These are phyloP conservation scores for Roridomyces roridus DNA, from an alignment of 768 basidiomycete genomes.

Conservation along the genomic window DNA sequence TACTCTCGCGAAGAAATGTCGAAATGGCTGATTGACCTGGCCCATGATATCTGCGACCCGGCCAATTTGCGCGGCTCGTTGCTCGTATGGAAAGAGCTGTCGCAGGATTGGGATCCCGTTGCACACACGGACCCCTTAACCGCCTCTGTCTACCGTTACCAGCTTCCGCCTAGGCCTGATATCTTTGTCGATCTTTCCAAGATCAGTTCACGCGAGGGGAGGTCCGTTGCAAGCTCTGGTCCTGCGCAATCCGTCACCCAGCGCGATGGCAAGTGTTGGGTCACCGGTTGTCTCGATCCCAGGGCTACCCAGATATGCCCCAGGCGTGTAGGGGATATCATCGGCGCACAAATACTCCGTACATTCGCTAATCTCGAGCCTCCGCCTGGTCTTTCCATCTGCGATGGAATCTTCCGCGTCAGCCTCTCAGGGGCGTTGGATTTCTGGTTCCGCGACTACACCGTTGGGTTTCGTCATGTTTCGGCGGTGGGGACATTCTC, in stretches of 20 bases:
- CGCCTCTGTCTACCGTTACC: background rate
- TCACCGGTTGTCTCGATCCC: background rate
- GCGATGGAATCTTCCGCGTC: background rate
- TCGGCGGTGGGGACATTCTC: background rate
- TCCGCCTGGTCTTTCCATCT: background rate
- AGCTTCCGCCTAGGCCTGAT: background rate
- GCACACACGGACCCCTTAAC: background rate
- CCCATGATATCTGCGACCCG: constrained; percentile 9
- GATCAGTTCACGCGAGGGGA: background rate
- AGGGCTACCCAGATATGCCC: background rate
- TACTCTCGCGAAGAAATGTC: background rate
- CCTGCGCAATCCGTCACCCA: too few species aligned
- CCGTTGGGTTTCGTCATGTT: background rate
- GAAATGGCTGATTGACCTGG: constrained; percentile 2
- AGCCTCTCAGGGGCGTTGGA: too few species aligned
- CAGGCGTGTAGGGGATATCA: constrained; percentile 1
- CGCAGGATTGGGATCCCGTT: background rate
- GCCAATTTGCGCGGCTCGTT: background rate
- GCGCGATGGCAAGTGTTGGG: background rate
- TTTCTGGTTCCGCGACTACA: too few species aligned
- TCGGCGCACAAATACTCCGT: background rate
- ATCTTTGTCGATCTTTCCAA: background rate
- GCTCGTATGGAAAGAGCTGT: background rate
- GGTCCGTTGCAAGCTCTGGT: background rate
- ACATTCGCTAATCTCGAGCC: background rate